Evolutionary conservation across 768 basidiomycete genomes (phyloP).

Genomic region (Tulasnella calospora): DNA sequence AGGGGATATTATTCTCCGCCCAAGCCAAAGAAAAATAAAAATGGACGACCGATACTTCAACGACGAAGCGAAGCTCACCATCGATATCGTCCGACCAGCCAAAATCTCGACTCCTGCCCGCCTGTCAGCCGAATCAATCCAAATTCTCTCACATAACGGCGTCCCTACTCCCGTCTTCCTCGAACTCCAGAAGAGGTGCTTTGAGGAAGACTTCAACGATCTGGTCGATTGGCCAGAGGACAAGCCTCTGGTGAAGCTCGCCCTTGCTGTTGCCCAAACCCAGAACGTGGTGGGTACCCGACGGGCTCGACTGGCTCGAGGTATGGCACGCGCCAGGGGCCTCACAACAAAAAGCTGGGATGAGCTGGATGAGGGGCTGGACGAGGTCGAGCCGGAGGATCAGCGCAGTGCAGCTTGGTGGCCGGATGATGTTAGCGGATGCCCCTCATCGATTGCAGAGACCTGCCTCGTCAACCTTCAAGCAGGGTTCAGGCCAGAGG

Average conservation of each 20-base stretch:
- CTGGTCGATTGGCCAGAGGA: background rate
- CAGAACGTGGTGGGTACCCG: background rate
- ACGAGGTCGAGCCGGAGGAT: background rate
- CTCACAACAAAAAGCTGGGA: background rate
- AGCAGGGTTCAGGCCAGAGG: constrained; percentile 13
- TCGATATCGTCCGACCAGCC: constrained; percentile 9
- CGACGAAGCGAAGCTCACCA: constrained; percentile 8
- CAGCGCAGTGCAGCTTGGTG: constrained; percentile 9
- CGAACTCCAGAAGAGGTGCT: background rate
- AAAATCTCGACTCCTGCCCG: background rate
- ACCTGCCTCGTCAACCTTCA: background rate
- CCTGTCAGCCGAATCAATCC: background rate
- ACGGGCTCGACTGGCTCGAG: background rate
- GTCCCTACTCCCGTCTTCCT: background rate
- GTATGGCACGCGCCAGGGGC: background rate
- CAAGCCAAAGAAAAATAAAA: background rate
- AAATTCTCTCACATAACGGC: constrained; percentile 9
- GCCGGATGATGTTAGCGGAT: constrained; percentile 6
- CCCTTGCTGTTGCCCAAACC: background rate
- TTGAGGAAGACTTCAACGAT: background rate
- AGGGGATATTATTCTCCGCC: background rate
- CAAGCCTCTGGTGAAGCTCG: background rate
- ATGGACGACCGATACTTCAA: background rate
- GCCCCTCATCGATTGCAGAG: background rate
- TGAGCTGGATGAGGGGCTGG: background rate